Base-by-base conservation (phyloP, 805 yeast genomes). In the Metschnikowia dekortorum region DNA sequence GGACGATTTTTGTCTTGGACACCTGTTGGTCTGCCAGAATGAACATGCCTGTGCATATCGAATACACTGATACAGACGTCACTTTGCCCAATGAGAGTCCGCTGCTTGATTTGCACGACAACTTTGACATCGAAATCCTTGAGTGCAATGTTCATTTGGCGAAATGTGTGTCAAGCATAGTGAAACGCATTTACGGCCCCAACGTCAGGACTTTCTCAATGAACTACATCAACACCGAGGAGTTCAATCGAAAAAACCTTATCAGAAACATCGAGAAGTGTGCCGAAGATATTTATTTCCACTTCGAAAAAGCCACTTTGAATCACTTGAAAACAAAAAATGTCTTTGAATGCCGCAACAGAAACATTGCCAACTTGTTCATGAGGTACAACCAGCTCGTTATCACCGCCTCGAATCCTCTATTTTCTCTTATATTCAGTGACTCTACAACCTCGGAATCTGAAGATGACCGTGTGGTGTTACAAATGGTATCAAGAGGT, bases 31-130 rank as follows among this genome's bases (percentile, higher is more conserved):
- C 75, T 2, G 62, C 74, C 3, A 66, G 67, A 46, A 67, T 67
- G 67, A 66, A 62, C 52, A 58, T 64, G 59, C 73, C 76, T 2
- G 69, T 71, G 18, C 73, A 70, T 51, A 68, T 72, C 42, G 71
- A 70, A 49, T 71, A 69, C 57, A 67, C 73, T 5, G 75, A 72
- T 49, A 73, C 77, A 1, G 77, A 73, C 46, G 73, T 71, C 10
- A 74, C 71, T 36, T 61, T 71, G 8, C 77, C 77, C 4, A 49
- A 60, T 35, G 76, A 72, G 53, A 69, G 69, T 52, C 52, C 52
- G 8, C 42, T 48, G 10, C 37, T 55, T 30, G 67, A 61, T 38
- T 52, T 70, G 30, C 55, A 58, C 31, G 74, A 71, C 49, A 43
- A 56, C 28, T 72, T 69, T 49, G 67, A 69, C 50, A 48, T 56